Evolutionary conservation across 371 early-diverging fungal genomes (phyloP), one percentile per base, ranked within the genome.

Genomic region (Mucor irregularis): DNA sequence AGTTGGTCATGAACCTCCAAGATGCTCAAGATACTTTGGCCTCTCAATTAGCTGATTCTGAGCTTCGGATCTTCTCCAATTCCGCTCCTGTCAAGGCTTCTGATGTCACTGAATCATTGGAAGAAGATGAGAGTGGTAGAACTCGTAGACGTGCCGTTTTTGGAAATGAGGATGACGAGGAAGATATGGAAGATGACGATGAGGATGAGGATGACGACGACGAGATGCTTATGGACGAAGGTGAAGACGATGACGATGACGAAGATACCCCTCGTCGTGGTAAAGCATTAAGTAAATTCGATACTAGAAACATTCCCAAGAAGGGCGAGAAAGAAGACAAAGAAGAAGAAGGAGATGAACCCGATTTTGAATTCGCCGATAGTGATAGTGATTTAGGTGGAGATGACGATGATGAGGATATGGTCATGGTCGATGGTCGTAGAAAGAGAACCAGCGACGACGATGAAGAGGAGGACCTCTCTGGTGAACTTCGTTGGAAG

Each of bases 1-100:
- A 87, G 50, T 88, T 98, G 86, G 95, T 98, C 25, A 83, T 90
- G 74, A 84, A 91, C 61, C 78, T 98, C 42, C 97, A 98, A 69
- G 92, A 93, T 61, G 90, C 87, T 19, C 68, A 76, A 48, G 75
- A 79, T 55, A 91, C 94, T 0, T 65, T 94, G 28, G 88, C 89
- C 17, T 88, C 92, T 34, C 86, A 90, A 57, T 75, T 98, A 33
- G 79, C 85, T 40, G 79, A 76, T 7, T 88, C 90, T 58, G 84
- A 91, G 40, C 71, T 98, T 57, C 85, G 87, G 16, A 79, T 98
- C 49, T 98, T 98, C 63, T 80, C 86, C 8, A 75, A 78, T 16
- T 87, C 95, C 8, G 73, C 83, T 22, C 93, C 92, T 11, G 63
- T 93, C 52, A 73, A 73, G 51, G 91, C 89, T n/a, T 78, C 70